Conservation (phyloP, 768 basidiomycete species). For the Pulveroboletus sp. region DNA sequence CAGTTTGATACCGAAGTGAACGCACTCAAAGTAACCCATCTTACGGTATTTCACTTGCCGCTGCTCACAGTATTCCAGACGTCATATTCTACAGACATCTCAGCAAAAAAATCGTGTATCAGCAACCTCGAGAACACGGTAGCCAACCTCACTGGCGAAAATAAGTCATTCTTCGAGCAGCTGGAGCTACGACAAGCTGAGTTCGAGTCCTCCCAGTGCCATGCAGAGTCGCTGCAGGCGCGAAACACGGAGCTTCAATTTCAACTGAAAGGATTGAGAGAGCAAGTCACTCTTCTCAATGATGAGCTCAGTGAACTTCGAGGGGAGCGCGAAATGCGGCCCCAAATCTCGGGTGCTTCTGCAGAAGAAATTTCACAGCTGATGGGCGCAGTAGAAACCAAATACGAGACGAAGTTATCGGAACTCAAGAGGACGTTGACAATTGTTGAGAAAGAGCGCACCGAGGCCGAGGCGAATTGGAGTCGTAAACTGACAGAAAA, state of each 20-base stretch:
- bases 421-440: constrained; percentile 65
- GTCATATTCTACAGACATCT: constrained; percentile 62
- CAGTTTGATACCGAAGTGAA: constrained; percentile 78
- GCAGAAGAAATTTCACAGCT: constrained; percentile 69
- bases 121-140: constrained; percentile 65
- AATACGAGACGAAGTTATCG: constrained; percentile 69
- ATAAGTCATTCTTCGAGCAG: constrained; percentile 78
- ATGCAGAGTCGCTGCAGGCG: constrained; percentile 68
- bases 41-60: constrained; percentile 4
- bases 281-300: constrained; percentile 63
- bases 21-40: constrained; percentile 55
- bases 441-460: constrained; percentile 74
- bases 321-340: constrained; percentile 48
- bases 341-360: constrained; percentile 39
- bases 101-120: constrained; percentile 57
- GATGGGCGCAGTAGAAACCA: constrained; percentile 66
- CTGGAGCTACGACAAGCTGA: constrained; percentile 88
- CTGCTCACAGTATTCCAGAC: constrained; percentile 40
- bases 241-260: constrained; percentile 83
- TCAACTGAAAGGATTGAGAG: constrained; percentile 76
- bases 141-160: constrained; percentile 66
- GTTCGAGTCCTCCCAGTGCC: constrained; percentile 74
- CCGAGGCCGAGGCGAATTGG: constrained; percentile 87
- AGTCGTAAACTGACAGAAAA: constrained; percentile 78
- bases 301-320: constrained; percentile 67